phyloP scores from a whole-genome alignment of 139 green algal species.

The Chlorella ohadii region DNA sequence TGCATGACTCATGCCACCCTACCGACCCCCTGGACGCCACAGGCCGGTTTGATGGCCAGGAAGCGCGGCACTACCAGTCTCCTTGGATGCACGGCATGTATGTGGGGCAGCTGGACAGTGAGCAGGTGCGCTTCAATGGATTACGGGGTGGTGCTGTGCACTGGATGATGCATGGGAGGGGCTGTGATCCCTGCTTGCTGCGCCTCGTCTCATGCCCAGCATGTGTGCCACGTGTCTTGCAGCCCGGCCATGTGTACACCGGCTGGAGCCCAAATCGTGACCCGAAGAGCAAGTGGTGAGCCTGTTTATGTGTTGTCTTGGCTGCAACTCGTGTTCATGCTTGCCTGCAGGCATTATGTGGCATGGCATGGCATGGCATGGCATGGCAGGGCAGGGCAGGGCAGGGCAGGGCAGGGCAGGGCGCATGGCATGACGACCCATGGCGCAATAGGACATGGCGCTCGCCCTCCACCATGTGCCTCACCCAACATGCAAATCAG shows the following conservation, averaged over 20 bases:
- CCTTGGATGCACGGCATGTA: constrained; percentile 38
- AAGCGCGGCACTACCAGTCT: neutral
- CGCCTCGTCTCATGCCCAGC: neutral
- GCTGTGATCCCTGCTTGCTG: too few relatives aligned
- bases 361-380: neutral
- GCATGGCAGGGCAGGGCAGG: too few relatives aligned
- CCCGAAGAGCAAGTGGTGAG: constrained; percentile 31
- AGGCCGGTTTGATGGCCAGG: constrained; percentile 18
- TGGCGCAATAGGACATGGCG: too few relatives aligned
- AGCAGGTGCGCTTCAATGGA: neutral
- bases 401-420: too few relatives aligned
- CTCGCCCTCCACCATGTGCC: too few relatives aligned
- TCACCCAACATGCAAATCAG: too few relatives aligned
- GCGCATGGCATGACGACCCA: too few relatives aligned
- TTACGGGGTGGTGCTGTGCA: too few relatives aligned
- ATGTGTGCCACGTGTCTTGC: neutral
- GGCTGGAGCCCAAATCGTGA: constrained; percentile 38
- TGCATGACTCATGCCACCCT: neutral
- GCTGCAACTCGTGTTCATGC: too few relatives aligned
- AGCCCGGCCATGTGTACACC: constrained; percentile 18
- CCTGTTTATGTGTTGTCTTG: neutral
- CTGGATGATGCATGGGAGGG: too few relatives aligned
- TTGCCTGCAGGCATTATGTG: too few relatives aligned
- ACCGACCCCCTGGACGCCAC: neutral
- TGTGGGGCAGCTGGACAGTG: neutral